These are phyloP conservation scores for Cnidoscolus chayamansa DNA, from an alignment of 441 rosid species.

Conservation along the genomic window DNA sequence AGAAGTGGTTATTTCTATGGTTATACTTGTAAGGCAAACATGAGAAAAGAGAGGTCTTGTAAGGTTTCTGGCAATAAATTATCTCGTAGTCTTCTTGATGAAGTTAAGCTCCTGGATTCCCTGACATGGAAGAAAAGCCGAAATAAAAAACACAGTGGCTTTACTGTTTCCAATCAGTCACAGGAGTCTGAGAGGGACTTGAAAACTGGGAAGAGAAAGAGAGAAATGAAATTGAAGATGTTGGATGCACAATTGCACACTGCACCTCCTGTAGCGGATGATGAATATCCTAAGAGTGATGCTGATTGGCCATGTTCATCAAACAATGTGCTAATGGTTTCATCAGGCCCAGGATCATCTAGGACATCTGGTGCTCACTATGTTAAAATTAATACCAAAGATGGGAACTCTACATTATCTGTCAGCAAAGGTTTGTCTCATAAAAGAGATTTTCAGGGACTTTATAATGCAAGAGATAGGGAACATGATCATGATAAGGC, in stretches of 20 bases:
- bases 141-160: constrained; percentile 22
- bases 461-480: constrained; percentile 20
- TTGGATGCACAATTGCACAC: constrained; percentile 20
- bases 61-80: constrained; percentile 26
- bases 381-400: constrained; percentile 17
- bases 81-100: constrained; percentile 48
- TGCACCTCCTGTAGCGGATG: constrained; percentile 14
- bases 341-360: constrained; percentile 24
- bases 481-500: constrained; percentile 15
- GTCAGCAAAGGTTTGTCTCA: constrained; percentile 26
- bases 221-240: constrained; percentile 26
- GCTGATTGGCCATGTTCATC: constrained; percentile 19
- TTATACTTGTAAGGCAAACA: constrained; percentile 25
- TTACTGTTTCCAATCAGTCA: constrained; percentile 22
- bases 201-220: constrained; percentile 41
- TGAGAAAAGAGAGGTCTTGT: constrained; percentile 21
- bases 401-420: constrained; percentile 19
- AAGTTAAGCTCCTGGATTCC: constrained; percentile 49
- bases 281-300: constrained; percentile 13
- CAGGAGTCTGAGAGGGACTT: constrained; percentile 21
- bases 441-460: constrained; percentile 34
- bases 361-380: constrained; percentile 10
- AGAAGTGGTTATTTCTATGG: constrained; percentile 38
- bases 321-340: constrained; percentile 23
- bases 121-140: constrained; percentile 44